These are phyloP conservation scores for Oenanthe sinensis DNA, from an alignment of 129 eudicot species.

Conservation along the genomic window DNA sequence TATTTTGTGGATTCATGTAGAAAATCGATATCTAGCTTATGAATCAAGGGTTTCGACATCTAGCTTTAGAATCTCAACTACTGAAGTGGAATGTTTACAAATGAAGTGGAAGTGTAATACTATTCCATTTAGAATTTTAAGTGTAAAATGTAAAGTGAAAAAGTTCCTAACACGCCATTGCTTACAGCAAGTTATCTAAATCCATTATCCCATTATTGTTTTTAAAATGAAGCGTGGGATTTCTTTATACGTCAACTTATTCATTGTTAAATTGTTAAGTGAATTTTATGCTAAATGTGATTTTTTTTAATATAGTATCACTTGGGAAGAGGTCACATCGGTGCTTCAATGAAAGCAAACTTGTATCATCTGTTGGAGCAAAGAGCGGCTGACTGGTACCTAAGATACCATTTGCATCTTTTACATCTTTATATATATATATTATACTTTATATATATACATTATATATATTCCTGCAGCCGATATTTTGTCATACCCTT, in stretches of 20 bases:
- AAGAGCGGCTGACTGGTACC: slow-evolving; percentile 69
- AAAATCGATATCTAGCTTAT: neutral
- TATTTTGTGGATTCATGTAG: neutral
- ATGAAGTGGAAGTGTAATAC: neutral
- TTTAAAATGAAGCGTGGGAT: neutral
- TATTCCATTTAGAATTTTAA: no score
- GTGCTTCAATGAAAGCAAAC: slow-evolving; percentile 68
- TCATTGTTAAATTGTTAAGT: neutral
- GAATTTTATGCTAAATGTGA: neutral
- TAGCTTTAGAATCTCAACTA: neutral
- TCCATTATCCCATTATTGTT: neutral
- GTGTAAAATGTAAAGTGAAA: neutral
- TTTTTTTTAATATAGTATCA: slow-evolving; percentile 48
- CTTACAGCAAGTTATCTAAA: neutral
- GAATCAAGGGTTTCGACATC: neutral
- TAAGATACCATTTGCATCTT: neutral
- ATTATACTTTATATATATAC: neutral
- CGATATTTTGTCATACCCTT: slow-evolving; percentile 78
- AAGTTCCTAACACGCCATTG: neutral
- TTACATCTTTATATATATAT: neutral
- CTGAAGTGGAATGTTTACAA: neutral
- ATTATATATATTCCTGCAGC: slow-evolving; percentile 27
- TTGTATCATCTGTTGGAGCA: slow-evolving; percentile 62
- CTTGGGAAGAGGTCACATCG: slow-evolving; percentile 96
- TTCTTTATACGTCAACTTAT: neutral